Conservation (phyloP, 495 filamentous ascomycete genomes). For the Neurospora sp. region DNA sequence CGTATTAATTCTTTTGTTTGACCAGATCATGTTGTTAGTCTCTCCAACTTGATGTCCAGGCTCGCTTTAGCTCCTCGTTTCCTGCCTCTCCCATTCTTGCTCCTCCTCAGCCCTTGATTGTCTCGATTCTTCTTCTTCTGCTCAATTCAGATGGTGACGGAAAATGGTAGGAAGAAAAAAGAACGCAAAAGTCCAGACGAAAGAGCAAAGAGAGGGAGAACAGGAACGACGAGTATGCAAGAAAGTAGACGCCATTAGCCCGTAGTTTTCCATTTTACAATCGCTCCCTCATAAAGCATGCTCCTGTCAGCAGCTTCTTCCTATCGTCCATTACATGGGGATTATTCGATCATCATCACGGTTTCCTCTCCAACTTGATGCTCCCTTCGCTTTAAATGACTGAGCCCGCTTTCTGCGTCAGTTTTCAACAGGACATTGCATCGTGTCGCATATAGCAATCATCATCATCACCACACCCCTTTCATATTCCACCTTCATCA, state of each 20-base stretch:
- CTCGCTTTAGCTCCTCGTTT: not conserved
- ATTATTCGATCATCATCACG: not conserved
- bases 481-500: conserved; percentile 11
- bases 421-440: not conserved
- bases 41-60: not conserved
- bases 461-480: not conserved
- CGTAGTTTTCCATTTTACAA: not conserved
- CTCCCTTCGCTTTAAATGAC: not conserved
- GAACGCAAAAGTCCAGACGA: not conserved
- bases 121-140: not conserved
- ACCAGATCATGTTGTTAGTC: not conserved
- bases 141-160: not conserved
- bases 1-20: not conserved
- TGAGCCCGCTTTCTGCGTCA: not conserved
- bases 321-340: not conserved
- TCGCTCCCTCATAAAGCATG: not conserved
- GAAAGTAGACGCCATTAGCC: not conserved
- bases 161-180: not conserved
- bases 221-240: not conserved
- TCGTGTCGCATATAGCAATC: not conserved
- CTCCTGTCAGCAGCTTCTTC: not conserved
- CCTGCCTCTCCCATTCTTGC: not conserved
- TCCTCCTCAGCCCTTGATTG: not conserved
- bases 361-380: not conserved
- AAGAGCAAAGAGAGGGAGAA: not conserved